These are phyloP conservation scores for Herpetospermum pedunculosum DNA, from an alignment of 306 rosid genomes.

Conservation along the genomic window DNA sequence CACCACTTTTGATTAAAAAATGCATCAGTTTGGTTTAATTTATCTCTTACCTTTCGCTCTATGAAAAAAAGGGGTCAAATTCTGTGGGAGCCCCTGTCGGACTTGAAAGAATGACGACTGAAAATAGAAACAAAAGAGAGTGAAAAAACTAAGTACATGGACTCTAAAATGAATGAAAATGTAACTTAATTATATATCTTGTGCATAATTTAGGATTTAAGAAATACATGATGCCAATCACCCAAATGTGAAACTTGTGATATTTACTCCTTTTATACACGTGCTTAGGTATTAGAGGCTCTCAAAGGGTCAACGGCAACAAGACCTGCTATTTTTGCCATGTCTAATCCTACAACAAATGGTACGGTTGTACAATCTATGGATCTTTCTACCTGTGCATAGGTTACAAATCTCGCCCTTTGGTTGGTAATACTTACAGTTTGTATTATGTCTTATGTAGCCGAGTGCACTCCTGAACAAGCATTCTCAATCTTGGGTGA, in stretches of 20 bases:
- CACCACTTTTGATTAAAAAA: too few relatives aligned
- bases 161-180: not conserved
- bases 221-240: not conserved
- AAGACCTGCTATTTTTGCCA: conserved; percentile 95
- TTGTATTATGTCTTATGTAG: conserved; percentile 23
- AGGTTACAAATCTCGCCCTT: not conserved
- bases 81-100: not conserved
- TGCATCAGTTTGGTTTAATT: too few relatives aligned
- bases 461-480: conserved; percentile 95
- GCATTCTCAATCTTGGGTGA: conserved; percentile 92
- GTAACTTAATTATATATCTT: not conserved
- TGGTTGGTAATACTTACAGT: not conserved
- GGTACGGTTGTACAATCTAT: conserved; percentile 28
- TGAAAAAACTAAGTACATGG: not conserved
- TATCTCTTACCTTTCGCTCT: not conserved
- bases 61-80: not conserved
- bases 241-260: not conserved
- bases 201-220: not conserved
- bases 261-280: not conserved
- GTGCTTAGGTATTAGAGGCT: conserved; percentile 74
- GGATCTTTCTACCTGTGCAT: not conserved
- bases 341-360: conserved; percentile 97
- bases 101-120: not conserved
- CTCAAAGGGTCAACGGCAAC: conserved; percentile 90
- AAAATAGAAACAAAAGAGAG: not conserved